Evolutionary conservation across 2,329 filamentous ascomycete species (phyloP), one percentile per base, ranked within the genome.

Genomic region (Trichoderma polysporum): DNA sequence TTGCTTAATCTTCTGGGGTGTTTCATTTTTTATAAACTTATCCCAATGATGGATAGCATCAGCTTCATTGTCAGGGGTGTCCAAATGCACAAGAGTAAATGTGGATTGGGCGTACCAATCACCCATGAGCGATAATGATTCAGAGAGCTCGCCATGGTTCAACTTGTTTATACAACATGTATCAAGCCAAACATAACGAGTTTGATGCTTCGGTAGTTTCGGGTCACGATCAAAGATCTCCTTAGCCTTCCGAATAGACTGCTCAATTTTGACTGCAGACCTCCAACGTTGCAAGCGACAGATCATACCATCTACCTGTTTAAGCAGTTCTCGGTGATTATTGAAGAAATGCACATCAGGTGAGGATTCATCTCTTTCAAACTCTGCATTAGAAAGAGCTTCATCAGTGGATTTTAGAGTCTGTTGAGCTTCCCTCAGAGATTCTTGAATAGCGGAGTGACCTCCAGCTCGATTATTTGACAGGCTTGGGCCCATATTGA

Each of bases 61-160:
- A 9, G 27, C 19, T 29, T 31, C 29, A 15, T 37, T 56, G n/a
- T n/a, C n/a, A n/a, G n/a, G n/a, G n/a, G 29, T 33, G 25, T 66
- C 63, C 35, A 66, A 27, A 27, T 66, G 63, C 17, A 59, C 53
- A 37, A 60, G 63, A 19, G 29, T 31, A 37, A 62, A 62, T 2
- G 52, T 47, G 31, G 59, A 45, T 15, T 52, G 39, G 13, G 41
- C 47, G 15, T 62, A 62, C 59, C 45, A 62, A 27, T 62, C 59
- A 2, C 59, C 59, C 59, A 62, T 37, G 4, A 62, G 22, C 10
- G 59, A 49, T 17, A 62, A 29, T 10, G 59, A 62, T 9, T 62
- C 19, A 19, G 59, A 62, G 22, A 62, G 27, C 31, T 52, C 59
- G 15, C 45, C 45, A 7, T 50, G 33, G 1, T 62, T 52, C 47